Conservation (phyloP, 1,284 basidiomycete genomes). For the Leccinum fallax region DNA sequence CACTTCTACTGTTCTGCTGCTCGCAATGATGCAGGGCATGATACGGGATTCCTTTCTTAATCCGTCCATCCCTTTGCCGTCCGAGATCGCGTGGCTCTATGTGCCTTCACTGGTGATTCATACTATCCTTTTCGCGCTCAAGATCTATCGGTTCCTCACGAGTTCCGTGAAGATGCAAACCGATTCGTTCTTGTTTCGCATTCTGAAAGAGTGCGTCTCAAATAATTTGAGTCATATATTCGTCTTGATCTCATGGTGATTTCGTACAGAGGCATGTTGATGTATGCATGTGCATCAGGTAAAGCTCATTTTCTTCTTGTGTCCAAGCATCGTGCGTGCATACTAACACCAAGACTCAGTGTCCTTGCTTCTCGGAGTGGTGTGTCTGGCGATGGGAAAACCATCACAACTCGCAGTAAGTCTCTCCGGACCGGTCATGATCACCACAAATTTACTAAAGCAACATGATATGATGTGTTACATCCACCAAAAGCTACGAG, state of each 20-base stretch:
- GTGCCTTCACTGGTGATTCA: slow-evolving; percentile 21
- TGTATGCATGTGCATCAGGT: slow-evolving; percentile 22
- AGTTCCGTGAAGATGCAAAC: slow-evolving; percentile 16
- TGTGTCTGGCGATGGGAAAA: not conserved
- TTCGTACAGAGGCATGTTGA: slow-evolving; percentile 22
- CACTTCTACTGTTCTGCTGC: slow-evolving; percentile 2
- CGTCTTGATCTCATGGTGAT: not conserved
- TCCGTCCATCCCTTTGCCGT: not conserved
- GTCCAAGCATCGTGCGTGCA: slow-evolving; percentile 20
- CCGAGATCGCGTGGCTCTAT: slow-evolving; percentile 15
- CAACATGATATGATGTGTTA: not conserved
- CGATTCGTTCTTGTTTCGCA: slow-evolving; percentile 20
- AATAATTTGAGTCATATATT: not conserved
- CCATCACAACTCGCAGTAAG: not conserved
- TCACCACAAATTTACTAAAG: not conserved
- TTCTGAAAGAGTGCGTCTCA: slow-evolving; percentile 20
- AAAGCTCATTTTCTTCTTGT: slow-evolving; percentile 8
- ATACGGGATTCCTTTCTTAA: not conserved
- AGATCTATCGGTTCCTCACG: slow-evolving; percentile 26
- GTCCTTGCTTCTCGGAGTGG: not conserved
- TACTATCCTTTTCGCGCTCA: slow-evolving; percentile 22
- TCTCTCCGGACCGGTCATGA: not conserved
- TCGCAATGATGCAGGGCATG: not conserved
- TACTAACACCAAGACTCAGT: not conserved
- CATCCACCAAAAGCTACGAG: not conserved